Evolutionary conservation across 1,284 basidiomycete genomes (phyloP).

Genomic region (Prillingera fragicola): DNA sequence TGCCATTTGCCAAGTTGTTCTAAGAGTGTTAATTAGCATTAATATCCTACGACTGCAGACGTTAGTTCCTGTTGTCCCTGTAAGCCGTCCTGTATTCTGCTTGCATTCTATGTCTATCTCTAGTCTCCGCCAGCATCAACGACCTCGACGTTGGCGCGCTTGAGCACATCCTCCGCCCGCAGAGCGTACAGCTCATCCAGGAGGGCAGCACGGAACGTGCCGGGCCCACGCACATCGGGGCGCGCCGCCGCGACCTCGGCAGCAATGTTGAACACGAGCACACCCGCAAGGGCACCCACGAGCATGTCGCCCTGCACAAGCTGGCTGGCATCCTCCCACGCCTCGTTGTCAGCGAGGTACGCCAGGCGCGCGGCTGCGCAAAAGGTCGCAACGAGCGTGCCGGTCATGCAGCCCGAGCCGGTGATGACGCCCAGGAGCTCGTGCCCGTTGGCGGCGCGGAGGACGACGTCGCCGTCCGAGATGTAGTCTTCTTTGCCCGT

Average conservation of each 20-base stretch:
- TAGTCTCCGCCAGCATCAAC: conserved; percentile 2
- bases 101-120: no score
- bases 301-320: conserved; percentile 69
- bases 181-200: conserved; percentile 73
- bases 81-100: no score
- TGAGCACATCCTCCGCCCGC: conserved; percentile 54
- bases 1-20: conserved; percentile 75
- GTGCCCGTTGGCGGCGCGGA: conserved; percentile 71
- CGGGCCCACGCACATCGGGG: conserved; percentile 69
- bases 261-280: conserved; percentile 75
- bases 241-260: conserved; percentile 71
- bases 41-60: no score
- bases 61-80: no score
- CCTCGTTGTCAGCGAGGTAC: conserved; percentile 9
- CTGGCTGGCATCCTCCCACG: conserved; percentile 33
- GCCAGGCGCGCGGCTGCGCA: conserved; percentile 62
- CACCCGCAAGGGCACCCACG: conserved; percentile 61
- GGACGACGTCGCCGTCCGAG: conserved; percentile 69
- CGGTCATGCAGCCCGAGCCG: conserved; percentile 84
- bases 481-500: conserved; percentile 81
- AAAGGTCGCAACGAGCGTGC: conserved; percentile 52
- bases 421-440: conserved; percentile 67
- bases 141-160: conserved; percentile 53
- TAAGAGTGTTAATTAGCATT: no score
- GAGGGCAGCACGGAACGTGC: conserved; percentile 78